phyloP scores from a whole-genome alignment of 352 stramenopile species.

The Pythium monospermum region DNA sequence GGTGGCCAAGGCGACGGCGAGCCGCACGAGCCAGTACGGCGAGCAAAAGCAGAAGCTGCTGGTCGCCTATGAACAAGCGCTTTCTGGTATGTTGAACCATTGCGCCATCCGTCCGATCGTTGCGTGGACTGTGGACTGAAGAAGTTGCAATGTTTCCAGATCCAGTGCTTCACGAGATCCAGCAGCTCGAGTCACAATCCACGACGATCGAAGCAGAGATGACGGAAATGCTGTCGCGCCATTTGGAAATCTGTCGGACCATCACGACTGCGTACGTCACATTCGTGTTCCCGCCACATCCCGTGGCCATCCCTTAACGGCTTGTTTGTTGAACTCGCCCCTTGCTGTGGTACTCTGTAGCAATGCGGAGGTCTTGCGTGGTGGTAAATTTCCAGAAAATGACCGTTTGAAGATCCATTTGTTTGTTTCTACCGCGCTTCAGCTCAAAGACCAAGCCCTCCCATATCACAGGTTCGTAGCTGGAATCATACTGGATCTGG shows the following conservation, averaged over 20 bases:
- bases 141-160: slow-evolving; percentile 19
- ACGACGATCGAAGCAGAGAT: slow-evolving; percentile 41
- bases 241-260: slow-evolving; percentile 51
- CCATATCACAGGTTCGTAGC: slow-evolving; percentile 31
- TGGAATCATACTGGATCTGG: no score
- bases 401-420: slow-evolving; percentile 27
- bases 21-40: slow-evolving; percentile 26
- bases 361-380: slow-evolving; percentile 1
- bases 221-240: slow-evolving; percentile 39
- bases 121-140: neutral
- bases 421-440: slow-evolving; percentile 29
- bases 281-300: no score
- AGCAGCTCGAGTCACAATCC: slow-evolving; percentile 38
- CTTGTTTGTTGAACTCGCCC: neutral
- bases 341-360: neutral
- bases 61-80: slow-evolving; percentile 21
- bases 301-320: neutral
- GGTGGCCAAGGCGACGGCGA: slow-evolving; percentile 34
- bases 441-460: slow-evolving; percentile 24
- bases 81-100: slow-evolving; percentile 30
- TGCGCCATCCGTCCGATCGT: neutral
- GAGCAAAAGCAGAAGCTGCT: slow-evolving; percentile 27
- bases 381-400: slow-evolving; percentile 15
- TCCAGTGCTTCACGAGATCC: slow-evolving; percentile 22
- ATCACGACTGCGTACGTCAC: slow-evolving; percentile 44